These are phyloP conservation scores for Solanum dulcamara DNA, from an alignment of 257 asterid species.

Conservation along the genomic window DNA sequence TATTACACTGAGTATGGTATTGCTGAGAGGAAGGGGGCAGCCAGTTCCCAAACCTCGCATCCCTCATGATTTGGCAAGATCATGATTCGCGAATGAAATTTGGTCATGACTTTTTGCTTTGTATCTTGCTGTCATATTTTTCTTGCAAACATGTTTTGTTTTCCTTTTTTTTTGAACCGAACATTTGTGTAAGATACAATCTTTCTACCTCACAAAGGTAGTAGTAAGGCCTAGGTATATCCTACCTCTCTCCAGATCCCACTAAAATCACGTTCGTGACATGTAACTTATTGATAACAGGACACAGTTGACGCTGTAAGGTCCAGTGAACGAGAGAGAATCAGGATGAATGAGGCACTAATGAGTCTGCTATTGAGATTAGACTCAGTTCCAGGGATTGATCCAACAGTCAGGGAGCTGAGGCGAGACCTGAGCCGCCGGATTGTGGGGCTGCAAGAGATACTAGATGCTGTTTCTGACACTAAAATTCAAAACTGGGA, in stretches of 20 bases:
- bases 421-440: conserved; percentile 77
- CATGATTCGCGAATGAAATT: background rate
- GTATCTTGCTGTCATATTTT: background rate
- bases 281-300: conserved; percentile 21
- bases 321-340: conserved; percentile 50
- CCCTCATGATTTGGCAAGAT: background rate
- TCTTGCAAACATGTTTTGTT: background rate
- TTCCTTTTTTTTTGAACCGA: background rate
- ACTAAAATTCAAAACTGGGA: conserved; percentile 59
- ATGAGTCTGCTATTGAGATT: conserved; percentile 60
- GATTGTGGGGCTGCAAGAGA: conserved; percentile 93
- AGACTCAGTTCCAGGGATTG: conserved; percentile 89
- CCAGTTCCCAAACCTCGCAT: background rate
- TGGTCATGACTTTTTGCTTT: background rate
- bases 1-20: too few species aligned
- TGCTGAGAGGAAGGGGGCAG: too few species aligned
- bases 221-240: background rate
- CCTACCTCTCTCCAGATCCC: background rate
- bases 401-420: conserved; percentile 72
- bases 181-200: background rate
- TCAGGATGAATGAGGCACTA: conserved; percentile 70
- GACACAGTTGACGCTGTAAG: conserved; percentile 96
- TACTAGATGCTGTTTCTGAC: conserved; percentile 73
- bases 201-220: background rate
- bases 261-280: background rate